These are phyloP conservation scores for Sclerotinia nivalis DNA, from an alignment of 2,329 filamentous ascomycete genomes.

Conservation along the genomic window DNA sequence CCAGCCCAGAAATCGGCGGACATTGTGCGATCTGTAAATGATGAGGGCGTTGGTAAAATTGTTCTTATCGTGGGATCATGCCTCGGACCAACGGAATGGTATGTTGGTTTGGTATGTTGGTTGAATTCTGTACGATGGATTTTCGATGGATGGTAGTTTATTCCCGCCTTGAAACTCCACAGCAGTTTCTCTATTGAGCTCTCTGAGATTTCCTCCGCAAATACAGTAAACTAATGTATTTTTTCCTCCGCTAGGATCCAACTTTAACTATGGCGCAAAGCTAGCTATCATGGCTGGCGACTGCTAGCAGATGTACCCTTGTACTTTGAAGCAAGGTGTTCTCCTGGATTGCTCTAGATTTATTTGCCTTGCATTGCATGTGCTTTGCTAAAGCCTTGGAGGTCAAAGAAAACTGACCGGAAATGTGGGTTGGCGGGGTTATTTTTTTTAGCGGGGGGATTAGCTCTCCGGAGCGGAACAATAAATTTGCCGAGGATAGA, in stretches of 20 bases:
- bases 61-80: slow-evolving; percentile 11
- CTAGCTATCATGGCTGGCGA: neutral
- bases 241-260: neutral
- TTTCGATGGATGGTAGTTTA: no score
- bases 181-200: neutral
- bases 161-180: neutral
- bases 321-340: no score
- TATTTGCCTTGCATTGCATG: neutral
- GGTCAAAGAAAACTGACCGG: neutral
- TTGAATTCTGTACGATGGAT: neutral
- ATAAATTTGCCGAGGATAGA: neutral
- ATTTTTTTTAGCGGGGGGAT: neutral
- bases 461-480: neutral
- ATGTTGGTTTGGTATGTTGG: neutral
- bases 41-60: neutral
- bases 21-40: slow-evolving; percentile 31
- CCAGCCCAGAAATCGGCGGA: slow-evolving; percentile 86
- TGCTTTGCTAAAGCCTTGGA: neutral
- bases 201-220: neutral
- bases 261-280: neutral
- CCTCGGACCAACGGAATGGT: neutral
- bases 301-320: neutral
- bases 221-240: neutral
- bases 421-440: neutral
- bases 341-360: neutral